Evolutionary conservation across 2,329 filamentous ascomycete species (phyloP).

Genomic region (Fusarium nanum): DNA sequence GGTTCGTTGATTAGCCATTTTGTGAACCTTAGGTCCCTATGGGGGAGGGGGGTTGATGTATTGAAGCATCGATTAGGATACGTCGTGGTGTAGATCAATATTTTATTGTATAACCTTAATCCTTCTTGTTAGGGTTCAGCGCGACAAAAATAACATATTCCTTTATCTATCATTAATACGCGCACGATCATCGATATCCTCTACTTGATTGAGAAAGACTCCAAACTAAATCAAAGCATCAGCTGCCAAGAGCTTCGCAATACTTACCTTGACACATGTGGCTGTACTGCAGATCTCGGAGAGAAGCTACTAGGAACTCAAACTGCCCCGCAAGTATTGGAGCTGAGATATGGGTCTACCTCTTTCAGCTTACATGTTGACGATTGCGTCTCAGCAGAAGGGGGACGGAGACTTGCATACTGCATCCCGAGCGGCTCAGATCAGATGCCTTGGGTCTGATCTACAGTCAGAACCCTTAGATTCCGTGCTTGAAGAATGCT

Average conservation of each 20-base stretch:
- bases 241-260: not conserved
- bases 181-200: fast-evolving
- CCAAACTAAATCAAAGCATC: not conserved
- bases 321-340: not conserved
- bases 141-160: not conserved
- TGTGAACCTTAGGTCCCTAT: too few species aligned
- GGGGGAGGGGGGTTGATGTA: too few species aligned
- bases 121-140: not conserved
- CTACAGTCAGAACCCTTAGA: not conserved
- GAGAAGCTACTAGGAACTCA: not conserved
- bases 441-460: not conserved
- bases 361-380: not conserved
- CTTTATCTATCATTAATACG: fast-evolving
- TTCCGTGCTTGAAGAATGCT: not conserved
- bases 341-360: not conserved
- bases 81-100: too few species aligned
- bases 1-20: too few species aligned
- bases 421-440: not conserved
- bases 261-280: not conserved
- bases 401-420: not conserved
- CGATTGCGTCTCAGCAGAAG: not conserved
- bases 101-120: not conserved
- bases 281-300: not conserved
- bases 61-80: too few species aligned
- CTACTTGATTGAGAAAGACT: not conserved